Evolutionary conservation across 73 alveolate genomes (phyloP).

Genomic region (Paramecium sonneborni): DNA sequence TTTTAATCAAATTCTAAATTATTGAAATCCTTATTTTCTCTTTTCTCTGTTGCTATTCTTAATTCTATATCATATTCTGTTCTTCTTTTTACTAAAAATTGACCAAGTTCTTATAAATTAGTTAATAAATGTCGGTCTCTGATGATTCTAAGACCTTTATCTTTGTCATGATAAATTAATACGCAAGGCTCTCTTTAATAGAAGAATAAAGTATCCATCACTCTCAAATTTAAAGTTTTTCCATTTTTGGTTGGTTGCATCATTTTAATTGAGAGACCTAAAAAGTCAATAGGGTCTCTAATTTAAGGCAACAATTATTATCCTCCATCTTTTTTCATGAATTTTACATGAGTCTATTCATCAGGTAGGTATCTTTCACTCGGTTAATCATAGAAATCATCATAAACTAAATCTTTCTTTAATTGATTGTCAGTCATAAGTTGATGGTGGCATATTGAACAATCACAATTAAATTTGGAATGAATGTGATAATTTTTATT

Average conservation of each 20-base stretch:
- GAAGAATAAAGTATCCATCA: not conserved
- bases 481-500: not conserved
- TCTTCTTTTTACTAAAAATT: constrained; percentile 16
- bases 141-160: not conserved
- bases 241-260: not conserved
- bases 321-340: not conserved
- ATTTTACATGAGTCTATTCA: not conserved
- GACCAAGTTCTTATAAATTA: not conserved
- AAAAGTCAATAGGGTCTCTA: not conserved
- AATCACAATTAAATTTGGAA: not conserved
- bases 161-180: not conserved
- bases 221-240: not conserved
- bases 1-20: constrained; percentile 9
- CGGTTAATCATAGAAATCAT: not conserved
- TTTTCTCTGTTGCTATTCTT: not conserved
- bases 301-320: not conserved
- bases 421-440: not conserved
- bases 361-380: not conserved
- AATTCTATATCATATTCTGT: constrained; percentile 14
- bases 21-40: not conserved
- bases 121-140: not conserved
- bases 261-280: not conserved
- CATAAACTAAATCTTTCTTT: not conserved
- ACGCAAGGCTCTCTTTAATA: not conserved
- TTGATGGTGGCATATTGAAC: not conserved